These are phyloP conservation scores for Houttuynia cordata DNA, from an alignment of 164 flowering plant genomes.

Conservation along the genomic window DNA sequence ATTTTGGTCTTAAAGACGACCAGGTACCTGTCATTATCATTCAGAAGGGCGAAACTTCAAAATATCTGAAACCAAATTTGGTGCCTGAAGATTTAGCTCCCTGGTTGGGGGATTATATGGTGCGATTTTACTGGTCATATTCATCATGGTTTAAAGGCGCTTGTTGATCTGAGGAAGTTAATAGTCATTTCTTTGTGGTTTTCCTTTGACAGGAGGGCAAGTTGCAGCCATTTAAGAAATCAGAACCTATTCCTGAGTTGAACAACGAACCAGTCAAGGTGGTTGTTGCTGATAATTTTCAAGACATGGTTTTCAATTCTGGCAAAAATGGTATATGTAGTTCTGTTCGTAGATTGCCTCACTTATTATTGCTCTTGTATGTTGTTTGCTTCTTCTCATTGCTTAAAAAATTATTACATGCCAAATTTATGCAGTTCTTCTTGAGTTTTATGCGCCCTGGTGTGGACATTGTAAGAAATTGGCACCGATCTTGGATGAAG, in stretches of 20 bases:
- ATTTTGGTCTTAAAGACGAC: constrained; percentile 64
- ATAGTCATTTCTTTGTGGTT: background rate
- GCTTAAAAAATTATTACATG: background rate
- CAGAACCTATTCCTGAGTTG: constrained; percentile 80
- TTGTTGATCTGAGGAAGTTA: background rate
- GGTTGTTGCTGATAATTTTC: constrained; percentile 74
- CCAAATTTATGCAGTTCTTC: background rate
- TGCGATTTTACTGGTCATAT: constrained; percentile 10
- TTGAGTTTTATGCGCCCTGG: constrained; percentile 92
- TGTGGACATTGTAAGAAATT: constrained; percentile 92
- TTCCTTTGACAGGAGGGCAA: constrained; percentile 63
- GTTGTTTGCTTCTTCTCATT: background rate
- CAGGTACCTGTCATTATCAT: constrained; percentile 70
- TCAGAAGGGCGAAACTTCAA: constrained; percentile 44
- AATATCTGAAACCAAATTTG: constrained; percentile 52
- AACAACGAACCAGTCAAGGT: constrained; percentile 93
- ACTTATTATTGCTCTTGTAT: background rate
- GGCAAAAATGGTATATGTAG: constrained; percentile 66
- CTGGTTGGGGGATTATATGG: constrained; percentile 84
- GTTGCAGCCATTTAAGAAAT: constrained; percentile 38
- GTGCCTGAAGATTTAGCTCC: constrained; percentile 58
- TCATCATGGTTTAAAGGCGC: background rate
- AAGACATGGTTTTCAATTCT: constrained; percentile 70
- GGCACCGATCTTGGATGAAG: constrained; percentile 93
- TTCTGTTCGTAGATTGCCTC: background rate